Percentiles rank a stretch among this genome's conserved stretches.
These are phyloP conservation scores for Dothiorella sarmentorum DNA, from an alignment of 2,329 filamentous ascomycete species.

Conservation along the genomic window DNA sequence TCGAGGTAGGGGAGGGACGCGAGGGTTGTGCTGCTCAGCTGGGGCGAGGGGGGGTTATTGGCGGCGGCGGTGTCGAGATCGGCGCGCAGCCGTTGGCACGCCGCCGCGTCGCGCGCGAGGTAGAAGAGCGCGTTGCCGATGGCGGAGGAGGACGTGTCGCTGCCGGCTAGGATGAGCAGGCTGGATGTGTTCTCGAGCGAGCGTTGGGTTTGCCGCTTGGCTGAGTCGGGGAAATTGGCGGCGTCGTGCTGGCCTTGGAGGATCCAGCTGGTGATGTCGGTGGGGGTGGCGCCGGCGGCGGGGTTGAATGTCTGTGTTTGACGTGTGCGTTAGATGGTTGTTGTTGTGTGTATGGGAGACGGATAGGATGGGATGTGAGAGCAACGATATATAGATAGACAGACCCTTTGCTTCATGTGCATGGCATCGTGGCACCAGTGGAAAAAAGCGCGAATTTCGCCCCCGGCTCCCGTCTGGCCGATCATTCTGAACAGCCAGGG, in stretches of 20 bases:
- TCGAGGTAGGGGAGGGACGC: constrained; percentile 33
- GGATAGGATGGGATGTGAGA: background rate
- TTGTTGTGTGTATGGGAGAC: background rate
- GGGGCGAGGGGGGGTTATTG: constrained; percentile 25
- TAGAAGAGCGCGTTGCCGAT: constrained; percentile 18
- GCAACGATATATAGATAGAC: background rate
- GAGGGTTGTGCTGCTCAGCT: no score
- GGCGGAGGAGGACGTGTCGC: background rate
- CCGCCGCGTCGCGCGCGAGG: constrained; percentile 23
- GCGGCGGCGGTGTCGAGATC: background rate
- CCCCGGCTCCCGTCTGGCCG: background rate
- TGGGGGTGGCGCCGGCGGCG: constrained; percentile 21
- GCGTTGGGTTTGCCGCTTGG: constrained; percentile 22
- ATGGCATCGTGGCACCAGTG: constrained; percentile 2
- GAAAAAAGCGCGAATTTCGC: background rate
- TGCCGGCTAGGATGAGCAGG: constrained; percentile 34
- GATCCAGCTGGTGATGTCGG: constrained; percentile 31
- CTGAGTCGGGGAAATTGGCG: constrained; percentile 37
- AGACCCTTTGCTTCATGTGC: background rate
- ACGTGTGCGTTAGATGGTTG: constrained; percentile 9
- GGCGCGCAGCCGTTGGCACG: constrained; percentile 7
- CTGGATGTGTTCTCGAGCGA: constrained; percentile 34
- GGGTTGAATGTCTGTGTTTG: background rate
- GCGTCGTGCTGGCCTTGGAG: constrained; percentile 37
- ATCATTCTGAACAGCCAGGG: constrained; percentile 38